Evolutionary conservation across 164 flowering plant genomes (phyloP).

Genomic region (Hamamelis virginiana): DNA sequence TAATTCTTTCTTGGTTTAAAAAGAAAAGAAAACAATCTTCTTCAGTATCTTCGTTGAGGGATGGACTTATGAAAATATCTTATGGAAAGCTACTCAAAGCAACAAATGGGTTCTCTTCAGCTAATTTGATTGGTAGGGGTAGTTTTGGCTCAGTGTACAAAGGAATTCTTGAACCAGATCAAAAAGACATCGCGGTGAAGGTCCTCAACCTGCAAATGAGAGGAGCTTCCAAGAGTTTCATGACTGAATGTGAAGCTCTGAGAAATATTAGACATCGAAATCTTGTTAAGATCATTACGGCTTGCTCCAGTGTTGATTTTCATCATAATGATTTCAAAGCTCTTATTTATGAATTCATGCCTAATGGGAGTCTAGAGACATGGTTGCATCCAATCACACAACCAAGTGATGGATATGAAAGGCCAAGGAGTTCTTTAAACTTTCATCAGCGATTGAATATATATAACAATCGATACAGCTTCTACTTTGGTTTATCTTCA

Average conservation of each 20-base stretch:
- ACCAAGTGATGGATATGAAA: background rate
- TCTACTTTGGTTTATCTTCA: conserved; percentile 21
- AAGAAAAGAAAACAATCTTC: too few relatives aligned
- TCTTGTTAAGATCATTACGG: conserved; percentile 8
- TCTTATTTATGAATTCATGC: conserved; percentile 13
- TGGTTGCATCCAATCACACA: conserved; percentile 12
- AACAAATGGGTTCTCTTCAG: conserved; percentile 18
- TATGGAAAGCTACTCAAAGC: conserved; percentile 18
- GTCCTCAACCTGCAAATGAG: conserved; percentile 9
- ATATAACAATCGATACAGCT: conserved; percentile 16
- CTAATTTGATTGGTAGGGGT: conserved; percentile 15
- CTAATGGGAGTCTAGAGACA: conserved; percentile 14
- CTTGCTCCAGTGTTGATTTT: conserved; percentile 13
- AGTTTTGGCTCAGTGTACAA: conserved; percentile 9
- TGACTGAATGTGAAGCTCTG: conserved; percentile 17
- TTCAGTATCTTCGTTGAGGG: too few relatives aligned
- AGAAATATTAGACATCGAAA: conserved; percentile 10
- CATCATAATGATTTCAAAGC: conserved; percentile 4
- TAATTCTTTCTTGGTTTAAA: too few relatives aligned
- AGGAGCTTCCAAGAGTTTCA: conserved; percentile 20
- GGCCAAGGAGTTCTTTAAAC: background rate
- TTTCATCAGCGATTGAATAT: conserved; percentile 15
- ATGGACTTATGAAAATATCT: conserved; percentile 11
- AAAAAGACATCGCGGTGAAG: conserved; percentile 10
- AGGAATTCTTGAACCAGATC: conserved; percentile 8